A percentile compares a stretch with the other conserved stretches of the same genome.
Conservation (phyloP, 208 protist genomes). For the Acanthamoeba royreba region DNA sequence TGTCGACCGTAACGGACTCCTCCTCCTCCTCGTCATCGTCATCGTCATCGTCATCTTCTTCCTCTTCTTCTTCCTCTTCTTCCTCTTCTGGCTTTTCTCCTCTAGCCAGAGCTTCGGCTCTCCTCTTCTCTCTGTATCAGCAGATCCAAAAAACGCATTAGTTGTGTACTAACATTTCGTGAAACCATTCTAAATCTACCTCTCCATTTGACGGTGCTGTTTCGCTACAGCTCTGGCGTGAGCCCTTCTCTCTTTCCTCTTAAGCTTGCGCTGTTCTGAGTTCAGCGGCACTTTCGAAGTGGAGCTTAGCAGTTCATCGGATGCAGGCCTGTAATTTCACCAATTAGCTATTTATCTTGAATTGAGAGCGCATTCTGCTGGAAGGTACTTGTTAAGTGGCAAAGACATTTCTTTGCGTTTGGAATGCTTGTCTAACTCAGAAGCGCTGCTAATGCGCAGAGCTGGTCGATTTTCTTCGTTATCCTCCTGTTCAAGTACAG, state of each 20-base stretch:
- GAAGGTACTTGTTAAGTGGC: not conserved
- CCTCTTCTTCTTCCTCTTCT: not conserved
- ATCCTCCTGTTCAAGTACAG: not conserved
- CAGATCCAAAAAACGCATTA: not conserved
- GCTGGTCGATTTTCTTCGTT: not conserved
- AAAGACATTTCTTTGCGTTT: not conserved
- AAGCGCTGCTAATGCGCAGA: not conserved
- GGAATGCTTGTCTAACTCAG: not conserved
- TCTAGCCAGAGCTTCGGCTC: not conserved
- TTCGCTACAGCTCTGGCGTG: not conserved
- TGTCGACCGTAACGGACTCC: not conserved
- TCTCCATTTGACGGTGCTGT: not conserved
- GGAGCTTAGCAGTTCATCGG: not conserved
- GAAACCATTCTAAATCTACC: not conserved
- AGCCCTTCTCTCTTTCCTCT: not conserved
- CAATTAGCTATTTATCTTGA: too few species aligned
- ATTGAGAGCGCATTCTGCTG: too few species aligned
- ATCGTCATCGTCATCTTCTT: not conserved
- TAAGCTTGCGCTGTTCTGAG: not conserved
- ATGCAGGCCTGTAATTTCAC: not conserved
- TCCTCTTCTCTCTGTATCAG: not conserved
- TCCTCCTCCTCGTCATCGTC: not conserved
- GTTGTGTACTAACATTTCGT: not conserved
- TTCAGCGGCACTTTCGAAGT: not conserved
- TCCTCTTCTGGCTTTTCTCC: not conserved